phyloP scores from a whole-genome alignment of 75 land plant species.

The Picea glauca region DNA sequence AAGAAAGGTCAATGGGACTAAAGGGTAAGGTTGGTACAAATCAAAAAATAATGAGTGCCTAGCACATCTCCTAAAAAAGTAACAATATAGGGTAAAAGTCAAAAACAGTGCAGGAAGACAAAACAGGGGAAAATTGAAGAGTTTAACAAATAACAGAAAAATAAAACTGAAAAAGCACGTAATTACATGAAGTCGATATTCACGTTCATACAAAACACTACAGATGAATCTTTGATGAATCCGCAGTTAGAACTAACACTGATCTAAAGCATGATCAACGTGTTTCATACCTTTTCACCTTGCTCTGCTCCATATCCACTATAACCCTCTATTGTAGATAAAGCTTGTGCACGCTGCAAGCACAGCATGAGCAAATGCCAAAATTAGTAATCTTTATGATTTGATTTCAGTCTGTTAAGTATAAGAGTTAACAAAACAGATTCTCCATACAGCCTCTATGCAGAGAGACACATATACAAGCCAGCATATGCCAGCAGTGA shows the following conservation, averaged over 20 bases:
- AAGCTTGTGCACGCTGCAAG: slow-evolving; percentile 48
- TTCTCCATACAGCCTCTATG: not conserved
- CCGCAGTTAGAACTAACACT: not conserved
- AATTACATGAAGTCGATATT: not conserved
- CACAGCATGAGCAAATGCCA: not conserved
- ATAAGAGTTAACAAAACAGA: not conserved
- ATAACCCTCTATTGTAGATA: slow-evolving; percentile 63
- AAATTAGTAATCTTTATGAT: not conserved
- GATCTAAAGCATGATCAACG: not conserved
- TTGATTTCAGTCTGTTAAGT: not conserved
- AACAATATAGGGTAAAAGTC: too few species aligned
- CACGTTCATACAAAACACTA: not conserved
- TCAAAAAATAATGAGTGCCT: too few species aligned
- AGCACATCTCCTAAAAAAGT: too few species aligned
- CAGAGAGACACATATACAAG: not conserved
- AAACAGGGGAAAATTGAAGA: too few species aligned
- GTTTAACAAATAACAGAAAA: too few species aligned
- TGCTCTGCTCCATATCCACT: slow-evolving; percentile 82
- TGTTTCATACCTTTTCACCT: slow-evolving; percentile 53
- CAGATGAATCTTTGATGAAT: not conserved
- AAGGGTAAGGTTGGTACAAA: too few species aligned
- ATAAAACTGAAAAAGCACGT: not conserved
- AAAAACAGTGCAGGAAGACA: too few species aligned
- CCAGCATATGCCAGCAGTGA: not conserved
- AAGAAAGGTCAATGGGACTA: too few species aligned